Conservation (phyloP, 139 green algal genomes). For the Coelastrella sp. region DNA sequence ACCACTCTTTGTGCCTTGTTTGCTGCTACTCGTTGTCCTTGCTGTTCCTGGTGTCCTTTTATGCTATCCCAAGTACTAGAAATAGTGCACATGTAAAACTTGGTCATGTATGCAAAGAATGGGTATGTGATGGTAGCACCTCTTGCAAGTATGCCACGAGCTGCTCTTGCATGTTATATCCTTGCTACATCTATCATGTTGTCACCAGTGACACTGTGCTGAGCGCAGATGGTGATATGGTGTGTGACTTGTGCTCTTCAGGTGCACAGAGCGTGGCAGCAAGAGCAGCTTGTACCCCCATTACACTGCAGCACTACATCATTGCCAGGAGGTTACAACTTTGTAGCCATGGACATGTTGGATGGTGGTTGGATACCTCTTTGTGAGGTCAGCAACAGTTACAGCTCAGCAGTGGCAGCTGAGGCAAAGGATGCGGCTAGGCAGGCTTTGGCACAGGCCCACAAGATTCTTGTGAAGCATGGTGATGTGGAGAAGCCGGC, state of each 20-base stretch:
- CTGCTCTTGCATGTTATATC: not conserved
- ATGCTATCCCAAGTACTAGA: not conserved
- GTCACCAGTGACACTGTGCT: not conserved
- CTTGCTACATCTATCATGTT: not conserved
- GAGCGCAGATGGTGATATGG: not conserved
- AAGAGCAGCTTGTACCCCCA: not conserved
- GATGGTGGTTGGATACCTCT: not conserved
- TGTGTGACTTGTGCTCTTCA: not conserved
- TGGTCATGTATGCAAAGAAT: not conserved
- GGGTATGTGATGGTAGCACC: not conserved
- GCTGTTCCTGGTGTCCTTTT: not conserved
- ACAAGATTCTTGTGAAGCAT: conserved; percentile 20
- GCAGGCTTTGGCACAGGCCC: not conserved
- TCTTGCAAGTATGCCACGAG: not conserved
- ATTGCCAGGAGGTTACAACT: conserved; percentile 22
- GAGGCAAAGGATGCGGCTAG: not conserved
- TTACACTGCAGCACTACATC: not conserved
- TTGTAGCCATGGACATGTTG: conserved; percentile 12
- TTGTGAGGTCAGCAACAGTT: not conserved
- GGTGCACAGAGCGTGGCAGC: conserved; percentile 19
- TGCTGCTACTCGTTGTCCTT: not conserved
- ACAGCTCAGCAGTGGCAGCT: not conserved
- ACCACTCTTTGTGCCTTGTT: not conserved
- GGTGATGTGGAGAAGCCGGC: not conserved
- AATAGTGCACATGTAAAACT: not conserved